These are phyloP conservation scores for Cairneyella variabilis DNA, from an alignment of 495 filamentous ascomycete genomes.

Conservation along the genomic window DNA sequence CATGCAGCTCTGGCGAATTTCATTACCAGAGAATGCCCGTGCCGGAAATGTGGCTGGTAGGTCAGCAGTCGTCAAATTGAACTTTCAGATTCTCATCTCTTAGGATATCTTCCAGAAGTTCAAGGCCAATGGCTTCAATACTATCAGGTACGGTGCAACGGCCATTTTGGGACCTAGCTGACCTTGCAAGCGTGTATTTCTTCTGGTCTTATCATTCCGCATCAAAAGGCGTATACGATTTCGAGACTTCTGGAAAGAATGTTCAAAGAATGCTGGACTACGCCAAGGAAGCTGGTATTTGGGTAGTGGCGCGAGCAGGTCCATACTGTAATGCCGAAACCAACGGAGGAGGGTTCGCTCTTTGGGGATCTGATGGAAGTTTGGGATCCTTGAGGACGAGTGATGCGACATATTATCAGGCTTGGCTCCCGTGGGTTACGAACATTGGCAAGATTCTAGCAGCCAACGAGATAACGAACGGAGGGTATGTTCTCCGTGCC, in stretches of 20 bases:
- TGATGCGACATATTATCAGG: slow-evolving; percentile 37
- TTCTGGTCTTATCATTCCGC: slow-evolving; percentile 56
- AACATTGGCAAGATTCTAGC: slow-evolving; percentile 45
- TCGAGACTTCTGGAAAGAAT: slow-evolving; percentile 52
- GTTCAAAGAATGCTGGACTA: slow-evolving; percentile 54
- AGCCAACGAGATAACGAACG: slow-evolving; percentile 46
- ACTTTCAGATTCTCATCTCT: background rate
- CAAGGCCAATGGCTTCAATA: slow-evolving; percentile 52
- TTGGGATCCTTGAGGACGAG: slow-evolving; percentile 41
- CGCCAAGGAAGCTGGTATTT: slow-evolving; percentile 55
- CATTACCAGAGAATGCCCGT: slow-evolving; percentile 56
- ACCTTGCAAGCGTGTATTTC: slow-evolving; percentile 41
- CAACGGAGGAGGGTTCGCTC: slow-evolving; percentile 44
- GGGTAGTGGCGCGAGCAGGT: slow-evolving; percentile 54
- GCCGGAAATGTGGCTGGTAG: slow-evolving; percentile 40
- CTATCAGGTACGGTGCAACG: slow-evolving; percentile 29
- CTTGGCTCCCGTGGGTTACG: slow-evolving; percentile 42
- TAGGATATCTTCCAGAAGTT: slow-evolving; percentile 57
- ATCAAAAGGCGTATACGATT: slow-evolving; percentile 48
- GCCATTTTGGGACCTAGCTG: background rate
- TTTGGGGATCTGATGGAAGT: slow-evolving; percentile 50
- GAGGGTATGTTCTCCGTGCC: slow-evolving; percentile 24
- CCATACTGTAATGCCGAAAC: slow-evolving; percentile 56
- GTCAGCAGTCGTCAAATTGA: background rate
- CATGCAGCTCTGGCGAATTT: slow-evolving; percentile 46